phyloP scores from a whole-genome alignment of 1,139 yeast genomes.

The Protomyces inouyei region DNA sequence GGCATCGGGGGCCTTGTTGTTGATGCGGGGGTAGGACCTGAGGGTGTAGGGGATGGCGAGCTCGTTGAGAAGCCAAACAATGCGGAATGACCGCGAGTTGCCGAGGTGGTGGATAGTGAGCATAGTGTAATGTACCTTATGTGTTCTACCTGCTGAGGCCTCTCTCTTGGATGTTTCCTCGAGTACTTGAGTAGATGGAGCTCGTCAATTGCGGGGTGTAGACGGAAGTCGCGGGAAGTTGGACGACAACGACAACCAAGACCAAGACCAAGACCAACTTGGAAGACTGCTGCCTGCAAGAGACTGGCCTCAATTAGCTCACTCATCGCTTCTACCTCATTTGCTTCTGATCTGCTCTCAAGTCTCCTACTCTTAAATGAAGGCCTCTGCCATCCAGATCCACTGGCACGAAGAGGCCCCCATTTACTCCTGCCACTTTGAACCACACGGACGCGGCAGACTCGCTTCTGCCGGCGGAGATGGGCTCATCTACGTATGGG shows the following conservation, averaged over 20 bases:
- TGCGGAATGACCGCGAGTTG: conserved; percentile 52
- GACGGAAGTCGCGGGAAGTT: no score
- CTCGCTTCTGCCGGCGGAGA: conserved; percentile 94
- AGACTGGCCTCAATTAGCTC: no score
- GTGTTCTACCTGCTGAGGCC: no score
- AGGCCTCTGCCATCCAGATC: conserved; percentile 51
- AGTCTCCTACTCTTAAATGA: background rate
- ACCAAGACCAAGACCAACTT: no score
- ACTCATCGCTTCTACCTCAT: no score
- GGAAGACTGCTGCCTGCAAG: no score
- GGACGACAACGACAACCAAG: no score
- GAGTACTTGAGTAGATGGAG: no score
- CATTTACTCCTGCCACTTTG: conserved; percentile 76
- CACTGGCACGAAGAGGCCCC: conserved; percentile 85
- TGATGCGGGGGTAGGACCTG: conserved; percentile 36
- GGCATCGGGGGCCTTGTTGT: conserved; percentile 42
- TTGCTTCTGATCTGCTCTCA: background rate
- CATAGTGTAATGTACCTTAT: background rate
- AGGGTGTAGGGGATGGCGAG: conserved; percentile 51
- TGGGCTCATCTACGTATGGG: conserved; percentile 58
- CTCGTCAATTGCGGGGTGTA: no score
- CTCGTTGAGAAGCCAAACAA: conserved; percentile 54
- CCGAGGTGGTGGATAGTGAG: conserved; percentile 39
- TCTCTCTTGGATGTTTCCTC: no score
- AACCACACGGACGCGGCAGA: conserved; percentile 45